Percentiles rank a stretch among this genome's conserved stretches.
Conservation (phyloP, 345 rosid genomes). For the Gossypium rotundifolium region DNA sequence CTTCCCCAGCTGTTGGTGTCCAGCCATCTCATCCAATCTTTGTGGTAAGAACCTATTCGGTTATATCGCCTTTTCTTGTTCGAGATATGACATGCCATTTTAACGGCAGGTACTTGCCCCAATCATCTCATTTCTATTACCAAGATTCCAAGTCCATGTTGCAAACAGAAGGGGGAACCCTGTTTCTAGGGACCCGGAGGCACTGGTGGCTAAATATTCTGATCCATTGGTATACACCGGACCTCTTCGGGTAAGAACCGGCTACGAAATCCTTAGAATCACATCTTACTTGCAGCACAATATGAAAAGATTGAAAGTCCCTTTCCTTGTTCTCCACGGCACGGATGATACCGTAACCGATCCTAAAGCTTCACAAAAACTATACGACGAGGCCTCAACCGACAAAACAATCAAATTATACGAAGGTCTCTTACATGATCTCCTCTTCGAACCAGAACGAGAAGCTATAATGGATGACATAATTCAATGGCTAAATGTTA, state of each 20-base stretch:
- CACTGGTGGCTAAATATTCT: slow-evolving; percentile 72
- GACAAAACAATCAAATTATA: slow-evolving; percentile 66
- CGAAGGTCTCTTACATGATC: slow-evolving; percentile 78
- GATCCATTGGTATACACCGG: slow-evolving; percentile 92
- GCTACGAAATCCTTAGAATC: slow-evolving; percentile 82
- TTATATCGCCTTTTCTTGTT: background rate
- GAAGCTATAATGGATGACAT: slow-evolving; percentile 60
- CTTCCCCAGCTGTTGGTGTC: slow-evolving; percentile 97
- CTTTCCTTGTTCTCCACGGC: slow-evolving; percentile 87
- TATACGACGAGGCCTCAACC: slow-evolving; percentile 61
- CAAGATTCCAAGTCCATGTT: slow-evolving; percentile 62
- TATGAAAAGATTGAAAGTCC: slow-evolving; percentile 50
- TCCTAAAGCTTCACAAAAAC: slow-evolving; percentile 59
- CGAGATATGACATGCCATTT: background rate
- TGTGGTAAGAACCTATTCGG: slow-evolving; percentile 30
- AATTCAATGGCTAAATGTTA: slow-evolving; percentile 57
- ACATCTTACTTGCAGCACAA: slow-evolving; percentile 62
- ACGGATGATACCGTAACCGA: slow-evolving; percentile 76
- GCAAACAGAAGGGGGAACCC: slow-evolving; percentile 83
- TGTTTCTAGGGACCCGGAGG: slow-evolving; percentile 85
- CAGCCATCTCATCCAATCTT: slow-evolving; percentile 90
- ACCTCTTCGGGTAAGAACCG: slow-evolving; percentile 74
- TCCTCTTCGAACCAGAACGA: slow-evolving; percentile 80
- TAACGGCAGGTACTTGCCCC: slow-evolving; percentile 68
- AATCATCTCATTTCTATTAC: slow-evolving; percentile 56